Percentiles rank a stretch among this genome's conserved stretches.
Conservation (phyloP, 2,329 filamentous ascomycete species). For the Chaetomium sp. region DNA sequence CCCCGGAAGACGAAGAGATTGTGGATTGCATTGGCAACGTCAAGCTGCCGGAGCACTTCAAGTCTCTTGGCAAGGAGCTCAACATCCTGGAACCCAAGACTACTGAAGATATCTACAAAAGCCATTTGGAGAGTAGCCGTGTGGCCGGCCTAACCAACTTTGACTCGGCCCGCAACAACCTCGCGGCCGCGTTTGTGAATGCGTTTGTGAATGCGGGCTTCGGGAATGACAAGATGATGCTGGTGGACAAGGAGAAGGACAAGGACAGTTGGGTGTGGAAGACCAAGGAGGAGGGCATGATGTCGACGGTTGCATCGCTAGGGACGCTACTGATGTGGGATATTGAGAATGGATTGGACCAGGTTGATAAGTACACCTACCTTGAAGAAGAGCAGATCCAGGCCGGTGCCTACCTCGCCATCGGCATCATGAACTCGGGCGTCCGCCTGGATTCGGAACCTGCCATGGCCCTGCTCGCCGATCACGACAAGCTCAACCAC, state of each 20-base stretch:
- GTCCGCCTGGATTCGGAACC: constrained; percentile 86
- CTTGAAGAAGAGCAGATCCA: constrained; percentile 74
- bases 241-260: constrained; percentile 76
- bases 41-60: constrained; percentile 86
- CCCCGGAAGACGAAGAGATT: constrained; percentile 66
- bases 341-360: constrained; percentile 83
- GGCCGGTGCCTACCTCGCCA: constrained; percentile 85
- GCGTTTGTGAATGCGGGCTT: constrained; percentile 95
- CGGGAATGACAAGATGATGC: constrained; percentile 95
- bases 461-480: constrained; percentile 77
- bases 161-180: constrained; percentile 91
- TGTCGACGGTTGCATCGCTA: constrained; percentile 89
- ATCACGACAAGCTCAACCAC: constrained; percentile 70
- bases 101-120: constrained; percentile 99
- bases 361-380: constrained; percentile 92
- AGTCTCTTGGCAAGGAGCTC: constrained; percentile 85
- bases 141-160: constrained; percentile 90
- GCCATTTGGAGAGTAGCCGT: constrained; percentile 89
- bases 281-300: constrained; percentile 96
- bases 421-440: constrained; percentile 92
- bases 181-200: constrained; percentile 94
- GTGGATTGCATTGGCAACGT: constrained; percentile 82
- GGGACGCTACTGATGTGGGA: constrained; percentile 93
- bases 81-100: constrained; percentile 96
- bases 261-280: constrained; percentile 98